Conservation (phyloP, 352 stramenopile species). For the Bremia lactucae region DNA sequence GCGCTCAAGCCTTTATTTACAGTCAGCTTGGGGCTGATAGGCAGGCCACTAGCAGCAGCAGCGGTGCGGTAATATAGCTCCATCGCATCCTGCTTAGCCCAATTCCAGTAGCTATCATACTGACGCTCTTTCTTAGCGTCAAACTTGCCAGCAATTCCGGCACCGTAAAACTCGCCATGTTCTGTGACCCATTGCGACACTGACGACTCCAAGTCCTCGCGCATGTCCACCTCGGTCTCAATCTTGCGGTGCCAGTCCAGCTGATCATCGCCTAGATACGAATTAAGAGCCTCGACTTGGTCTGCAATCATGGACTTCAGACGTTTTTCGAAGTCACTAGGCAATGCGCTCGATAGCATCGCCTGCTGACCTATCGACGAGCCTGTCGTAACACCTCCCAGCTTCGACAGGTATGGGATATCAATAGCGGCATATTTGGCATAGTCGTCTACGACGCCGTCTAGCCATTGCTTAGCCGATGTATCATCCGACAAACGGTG, state of each 20-base stretch:
- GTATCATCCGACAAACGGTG: conserved; percentile 48
- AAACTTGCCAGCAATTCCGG: conserved; percentile 48
- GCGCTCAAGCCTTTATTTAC: conserved; percentile 19
- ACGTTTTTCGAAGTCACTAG: conserved; percentile 40
- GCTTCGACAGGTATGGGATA: conserved; percentile 43
- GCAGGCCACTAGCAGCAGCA: conserved; percentile 11
- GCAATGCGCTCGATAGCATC: conserved; percentile 22
- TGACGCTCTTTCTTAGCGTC: conserved; percentile 59
- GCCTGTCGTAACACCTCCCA: conserved; percentile 23
- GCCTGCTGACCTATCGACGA: conserved; percentile 20
- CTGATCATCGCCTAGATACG: conserved; percentile 38
- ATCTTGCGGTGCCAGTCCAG: conserved; percentile 41
- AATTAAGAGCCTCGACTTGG: conserved; percentile 37
- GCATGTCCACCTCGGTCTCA: conserved; percentile 38
- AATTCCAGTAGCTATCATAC: conserved; percentile 82
- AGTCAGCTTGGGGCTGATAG: conserved; percentile 11
- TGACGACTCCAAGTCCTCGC: conserved; percentile 42
- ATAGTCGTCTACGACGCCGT: conserved; percentile 71
- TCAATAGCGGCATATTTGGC: conserved; percentile 42
- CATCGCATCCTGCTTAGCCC: conserved; percentile 55
- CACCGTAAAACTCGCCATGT: conserved; percentile 44
- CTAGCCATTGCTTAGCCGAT: conserved; percentile 70
- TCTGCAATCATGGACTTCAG: conserved; percentile 50
- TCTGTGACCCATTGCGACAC: conserved; percentile 43
- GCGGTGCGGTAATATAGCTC: conserved; percentile 50